These are phyloP conservation scores for Pyrenula aspistea DNA, from an alignment of 495 filamentous ascomycete genomes.

Conservation along the genomic window DNA sequence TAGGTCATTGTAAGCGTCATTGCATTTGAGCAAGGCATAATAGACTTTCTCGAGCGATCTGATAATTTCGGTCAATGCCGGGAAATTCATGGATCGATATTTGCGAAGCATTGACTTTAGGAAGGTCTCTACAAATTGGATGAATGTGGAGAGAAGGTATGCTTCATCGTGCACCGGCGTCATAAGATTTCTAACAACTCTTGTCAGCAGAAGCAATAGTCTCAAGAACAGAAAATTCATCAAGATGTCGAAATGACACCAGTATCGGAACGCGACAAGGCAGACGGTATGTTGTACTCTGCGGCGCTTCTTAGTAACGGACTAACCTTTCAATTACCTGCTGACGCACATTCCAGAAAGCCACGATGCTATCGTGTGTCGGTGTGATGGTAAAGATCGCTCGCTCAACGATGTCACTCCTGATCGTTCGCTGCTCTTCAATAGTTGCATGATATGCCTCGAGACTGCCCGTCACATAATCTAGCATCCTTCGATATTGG, in stretches of 20 bases:
- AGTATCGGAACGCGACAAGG: too few species aligned
- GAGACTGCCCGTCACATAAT: not conserved
- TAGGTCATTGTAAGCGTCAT: not conserved
- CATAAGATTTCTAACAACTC: not conserved
- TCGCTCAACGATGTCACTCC: not conserved
- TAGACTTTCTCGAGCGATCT: not conserved
- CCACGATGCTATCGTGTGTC: not conserved
- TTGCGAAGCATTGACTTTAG: not conserved
- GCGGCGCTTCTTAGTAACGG: too few species aligned
- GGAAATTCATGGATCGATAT: not conserved
- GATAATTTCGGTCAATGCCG: not conserved
- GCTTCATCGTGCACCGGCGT: not conserved
- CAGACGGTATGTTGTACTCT: too few species aligned
- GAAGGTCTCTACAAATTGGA: not conserved
- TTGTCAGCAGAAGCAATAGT: not conserved
- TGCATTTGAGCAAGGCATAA: not conserved
- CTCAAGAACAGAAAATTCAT: too few species aligned
- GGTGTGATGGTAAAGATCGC: not conserved
- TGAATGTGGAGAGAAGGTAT: not conserved
- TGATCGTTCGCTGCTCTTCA: not conserved
- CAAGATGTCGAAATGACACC: too few species aligned
- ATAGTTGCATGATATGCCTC: not conserved
- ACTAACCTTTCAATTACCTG: not conserved
- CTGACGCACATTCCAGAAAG: not conserved
- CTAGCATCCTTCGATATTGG: not conserved